A percentile compares a stretch with the other conserved stretches of the same genome.
phyloP scores from a whole-genome alignment of 768 basidiomycete genomes.

The Boletus huronensis region DNA sequence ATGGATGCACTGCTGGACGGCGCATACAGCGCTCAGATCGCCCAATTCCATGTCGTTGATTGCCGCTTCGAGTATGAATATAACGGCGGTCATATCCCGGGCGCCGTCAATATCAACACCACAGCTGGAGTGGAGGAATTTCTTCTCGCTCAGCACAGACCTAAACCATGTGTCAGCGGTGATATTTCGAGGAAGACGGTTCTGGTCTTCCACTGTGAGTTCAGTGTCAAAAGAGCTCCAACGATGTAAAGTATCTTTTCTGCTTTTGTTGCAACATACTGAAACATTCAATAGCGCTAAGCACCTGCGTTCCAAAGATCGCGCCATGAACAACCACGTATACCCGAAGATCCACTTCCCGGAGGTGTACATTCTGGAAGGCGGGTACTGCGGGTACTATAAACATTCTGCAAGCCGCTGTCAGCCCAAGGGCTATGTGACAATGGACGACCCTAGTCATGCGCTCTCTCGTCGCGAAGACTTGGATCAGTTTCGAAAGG shows the following conservation, averaged over 20 bases:
- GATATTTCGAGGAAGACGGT: slow-evolving; percentile 74
- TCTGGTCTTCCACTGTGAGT: slow-evolving; percentile 97
- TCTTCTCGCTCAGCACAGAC: slow-evolving; percentile 62
- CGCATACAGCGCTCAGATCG: slow-evolving; percentile 58
- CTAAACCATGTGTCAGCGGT: slow-evolving; percentile 70
- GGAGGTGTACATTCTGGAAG: slow-evolving; percentile 95
- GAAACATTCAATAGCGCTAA: slow-evolving; percentile 63
- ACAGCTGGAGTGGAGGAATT: slow-evolving; percentile 76
- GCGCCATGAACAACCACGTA: slow-evolving; percentile 78
- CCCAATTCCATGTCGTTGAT: slow-evolving; percentile 80
- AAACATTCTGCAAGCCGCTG: slow-evolving; percentile 66
- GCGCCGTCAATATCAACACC: slow-evolving; percentile 90
- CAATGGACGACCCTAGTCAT: slow-evolving; percentile 92
- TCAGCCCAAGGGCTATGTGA: slow-evolving; percentile 78
- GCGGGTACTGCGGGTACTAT: slow-evolving; percentile 91
- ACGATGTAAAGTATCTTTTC: slow-evolving; percentile 67
- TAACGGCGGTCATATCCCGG: slow-evolving; percentile 86
- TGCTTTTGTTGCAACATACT: not conserved
- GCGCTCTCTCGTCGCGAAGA: slow-evolving; percentile 78
- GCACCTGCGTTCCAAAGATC: slow-evolving; percentile 86
- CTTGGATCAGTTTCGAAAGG: slow-evolving; percentile 87
- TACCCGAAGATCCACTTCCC: slow-evolving; percentile 96
- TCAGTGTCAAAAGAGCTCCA: slow-evolving; percentile 91
- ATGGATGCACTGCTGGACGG: slow-evolving; percentile 78
- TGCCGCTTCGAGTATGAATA: slow-evolving; percentile 99